These are phyloP conservation scores for Neonectria magnoliae DNA, from an alignment of 2,329 filamentous ascomycete species.

Conservation along the genomic window DNA sequence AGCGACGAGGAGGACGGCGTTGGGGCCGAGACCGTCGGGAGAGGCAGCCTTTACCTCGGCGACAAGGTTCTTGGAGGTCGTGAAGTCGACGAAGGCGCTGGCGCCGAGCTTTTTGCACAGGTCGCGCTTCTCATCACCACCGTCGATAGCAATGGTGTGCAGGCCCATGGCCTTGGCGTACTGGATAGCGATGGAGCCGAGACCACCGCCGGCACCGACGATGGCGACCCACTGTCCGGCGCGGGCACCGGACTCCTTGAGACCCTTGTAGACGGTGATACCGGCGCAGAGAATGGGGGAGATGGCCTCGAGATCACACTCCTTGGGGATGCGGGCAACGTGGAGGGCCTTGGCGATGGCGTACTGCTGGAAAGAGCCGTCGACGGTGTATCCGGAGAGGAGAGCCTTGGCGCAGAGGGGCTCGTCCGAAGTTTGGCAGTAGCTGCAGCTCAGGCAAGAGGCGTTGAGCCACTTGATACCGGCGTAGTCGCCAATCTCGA, in stretches of 20 bases:
- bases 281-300: conserved; percentile 86
- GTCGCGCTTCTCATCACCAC: conserved; percentile 80
- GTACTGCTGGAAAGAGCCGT: conserved; percentile 95
- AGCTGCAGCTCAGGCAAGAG: conserved; percentile 83
- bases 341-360: conserved; percentile 87
- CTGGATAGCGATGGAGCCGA: conserved; percentile 82
- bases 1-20: conserved; percentile 87
- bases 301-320: conserved; percentile 78
- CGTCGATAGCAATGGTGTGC: conserved; percentile 82
- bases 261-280: conserved; percentile 90
- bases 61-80: conserved; percentile 78
- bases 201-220: conserved; percentile 85
- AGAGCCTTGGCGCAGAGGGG: conserved; percentile 79
- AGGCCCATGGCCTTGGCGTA: conserved; percentile 94
- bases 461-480: conserved; percentile 96
- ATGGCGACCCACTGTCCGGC: conserved; percentile 85
- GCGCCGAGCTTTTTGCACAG: conserved; percentile 78
- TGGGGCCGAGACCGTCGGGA: conserved; percentile 82
- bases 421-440: conserved; percentile 84
- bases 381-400: conserved; percentile 91
- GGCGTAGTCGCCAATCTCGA: conserved; percentile 84
- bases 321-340: conserved; percentile 83
- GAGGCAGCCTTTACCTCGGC: conserved; percentile 86
- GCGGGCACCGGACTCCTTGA: conserved; percentile 81
- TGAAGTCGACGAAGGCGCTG: conserved; percentile 81